These are phyloP conservation scores for Raphanus raphanistrum DNA, from an alignment of 345 rosid species.

Conservation along the genomic window DNA sequence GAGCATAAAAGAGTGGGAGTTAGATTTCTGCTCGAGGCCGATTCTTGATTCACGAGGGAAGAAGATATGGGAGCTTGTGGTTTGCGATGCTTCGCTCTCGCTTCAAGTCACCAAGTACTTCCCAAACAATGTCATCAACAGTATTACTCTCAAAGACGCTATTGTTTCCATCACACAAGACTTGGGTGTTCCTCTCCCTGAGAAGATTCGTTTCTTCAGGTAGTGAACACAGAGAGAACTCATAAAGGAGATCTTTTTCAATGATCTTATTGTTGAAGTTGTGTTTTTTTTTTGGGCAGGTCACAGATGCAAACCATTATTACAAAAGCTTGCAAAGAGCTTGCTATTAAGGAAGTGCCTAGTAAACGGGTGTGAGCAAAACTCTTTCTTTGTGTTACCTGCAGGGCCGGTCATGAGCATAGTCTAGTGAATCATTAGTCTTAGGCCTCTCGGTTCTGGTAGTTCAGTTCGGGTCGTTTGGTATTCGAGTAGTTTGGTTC, in stretches of 20 bases:
- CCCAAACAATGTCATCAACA: conserved; percentile 89
- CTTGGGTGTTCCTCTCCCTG: conserved; percentile 73
- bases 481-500: too few species aligned
- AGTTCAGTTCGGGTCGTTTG: too few species aligned
- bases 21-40: conserved; percentile 95
- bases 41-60: conserved; percentile 87
- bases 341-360: conserved; percentile 75
- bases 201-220: conserved; percentile 89
- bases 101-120: conserved; percentile 87
- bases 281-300: conserved; percentile 34
- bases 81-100: conserved; percentile 80
- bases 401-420: too few species aligned
- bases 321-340: conserved; percentile 79
- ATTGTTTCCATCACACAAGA: conserved; percentile 60
- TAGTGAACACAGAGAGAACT: neutral
- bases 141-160: conserved; percentile 81
- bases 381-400: too few species aligned
- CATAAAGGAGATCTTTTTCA: neutral
- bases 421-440: neutral
- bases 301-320: conserved; percentile 97
- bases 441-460: too few species aligned
- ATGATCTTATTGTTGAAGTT: conserved; percentile 1
- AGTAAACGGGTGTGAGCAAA: conserved; percentile 77
- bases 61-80: conserved; percentile 93
- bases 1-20: conserved; percentile 80